phyloP scores from a whole-genome alignment of 2,329 filamentous ascomycete genomes.

The Juglanconis sp. region DNA sequence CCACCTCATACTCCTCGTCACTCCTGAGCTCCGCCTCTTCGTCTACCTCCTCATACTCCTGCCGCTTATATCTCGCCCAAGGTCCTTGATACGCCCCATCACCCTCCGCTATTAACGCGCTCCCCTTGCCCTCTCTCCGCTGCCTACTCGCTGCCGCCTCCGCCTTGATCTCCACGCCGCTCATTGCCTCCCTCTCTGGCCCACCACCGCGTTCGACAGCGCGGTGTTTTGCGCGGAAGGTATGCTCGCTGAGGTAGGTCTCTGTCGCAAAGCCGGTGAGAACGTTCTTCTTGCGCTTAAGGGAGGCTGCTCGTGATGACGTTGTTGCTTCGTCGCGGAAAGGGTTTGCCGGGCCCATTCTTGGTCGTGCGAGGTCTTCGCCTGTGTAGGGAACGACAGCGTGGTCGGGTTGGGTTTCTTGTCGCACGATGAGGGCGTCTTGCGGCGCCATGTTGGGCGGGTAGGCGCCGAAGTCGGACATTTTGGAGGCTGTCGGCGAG shows the following conservation, averaged over 20 bases:
- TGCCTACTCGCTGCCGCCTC: constrained; percentile 64
- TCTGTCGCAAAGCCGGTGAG: constrained; percentile 86
- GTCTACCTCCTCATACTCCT: constrained; percentile 71
- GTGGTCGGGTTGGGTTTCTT: constrained; percentile 54
- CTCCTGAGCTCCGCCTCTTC: constrained; percentile 72
- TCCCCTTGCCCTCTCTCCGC: constrained; percentile 82
- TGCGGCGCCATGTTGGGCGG: constrained; percentile 64
- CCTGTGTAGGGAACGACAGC: constrained; percentile 66
- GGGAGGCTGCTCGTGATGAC: constrained; percentile 26
- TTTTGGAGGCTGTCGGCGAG: constrained; percentile 28
- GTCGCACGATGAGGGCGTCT: constrained; percentile 59
- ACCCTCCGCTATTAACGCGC: constrained; percentile 79
- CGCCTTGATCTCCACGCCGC: constrained; percentile 62
- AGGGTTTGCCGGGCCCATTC: constrained; percentile 69
- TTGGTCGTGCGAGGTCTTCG: constrained; percentile 65
- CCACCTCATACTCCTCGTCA: constrained; percentile 75
- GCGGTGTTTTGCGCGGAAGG: constrained; percentile 83
- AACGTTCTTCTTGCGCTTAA: constrained; percentile 73
- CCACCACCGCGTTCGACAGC: constrained; percentile 70
- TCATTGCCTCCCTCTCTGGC: constrained; percentile 53
- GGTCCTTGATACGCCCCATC: constrained; percentile 87
- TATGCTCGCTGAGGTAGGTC: constrained; percentile 83
- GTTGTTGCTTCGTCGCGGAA: constrained; percentile 59
- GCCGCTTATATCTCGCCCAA: constrained; percentile 79
- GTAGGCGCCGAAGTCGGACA: constrained; percentile 62